phyloP scores from a whole-genome alignment of 2,329 filamentous ascomycete genomes.

The Paraconiothyrium sp. region DNA sequence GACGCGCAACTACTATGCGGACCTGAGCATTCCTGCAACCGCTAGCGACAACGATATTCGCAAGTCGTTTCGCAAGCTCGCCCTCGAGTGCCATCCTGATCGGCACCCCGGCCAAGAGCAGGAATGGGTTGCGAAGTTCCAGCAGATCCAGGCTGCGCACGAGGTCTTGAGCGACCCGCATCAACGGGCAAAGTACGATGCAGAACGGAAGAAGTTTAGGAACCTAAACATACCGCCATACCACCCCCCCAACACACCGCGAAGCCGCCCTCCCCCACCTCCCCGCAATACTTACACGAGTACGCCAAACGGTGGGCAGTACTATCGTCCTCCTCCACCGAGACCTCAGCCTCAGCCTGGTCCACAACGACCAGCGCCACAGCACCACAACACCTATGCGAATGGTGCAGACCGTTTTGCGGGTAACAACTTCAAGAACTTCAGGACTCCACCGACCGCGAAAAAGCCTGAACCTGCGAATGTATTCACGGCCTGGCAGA shows the following conservation, averaged over 20 bases:
- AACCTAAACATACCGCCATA: constrained; percentile 42
- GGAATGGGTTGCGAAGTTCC: constrained; percentile 83
- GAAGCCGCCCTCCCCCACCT: constrained; percentile 54
- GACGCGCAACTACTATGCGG: constrained; percentile 83
- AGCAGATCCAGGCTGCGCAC: constrained; percentile 85
- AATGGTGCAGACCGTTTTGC: constrained; percentile 57
- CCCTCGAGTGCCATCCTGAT: constrained; percentile 87
- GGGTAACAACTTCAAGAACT: constrained; percentile 55
- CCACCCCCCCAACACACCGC: constrained; percentile 50
- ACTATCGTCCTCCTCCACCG: constrained; percentile 44
- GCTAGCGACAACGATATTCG: constrained; percentile 81
- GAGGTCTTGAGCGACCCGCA: constrained; percentile 74
- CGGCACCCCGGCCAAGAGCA: constrained; percentile 84
- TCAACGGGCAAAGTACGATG: constrained; percentile 69
- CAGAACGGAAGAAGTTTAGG: constrained; percentile 62
- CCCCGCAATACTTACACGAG: constrained; percentile 55
- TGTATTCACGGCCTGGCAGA: constrained; percentile 60
- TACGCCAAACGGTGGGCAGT: constrained; percentile 39
- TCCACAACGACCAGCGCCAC: constrained; percentile 35
- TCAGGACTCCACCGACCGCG: constrained; percentile 48
- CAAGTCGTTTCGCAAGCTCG: constrained; percentile 86
- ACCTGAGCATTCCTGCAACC: constrained; percentile 75
- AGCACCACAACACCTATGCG: constrained; percentile 41
- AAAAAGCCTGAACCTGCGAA: constrained; percentile 48
- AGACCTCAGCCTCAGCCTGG: constrained; percentile 32